Evolutionary conservation across 176 grass and related monocot genomes (phyloP).

Genomic region (Phoenix roebelenii): DNA sequence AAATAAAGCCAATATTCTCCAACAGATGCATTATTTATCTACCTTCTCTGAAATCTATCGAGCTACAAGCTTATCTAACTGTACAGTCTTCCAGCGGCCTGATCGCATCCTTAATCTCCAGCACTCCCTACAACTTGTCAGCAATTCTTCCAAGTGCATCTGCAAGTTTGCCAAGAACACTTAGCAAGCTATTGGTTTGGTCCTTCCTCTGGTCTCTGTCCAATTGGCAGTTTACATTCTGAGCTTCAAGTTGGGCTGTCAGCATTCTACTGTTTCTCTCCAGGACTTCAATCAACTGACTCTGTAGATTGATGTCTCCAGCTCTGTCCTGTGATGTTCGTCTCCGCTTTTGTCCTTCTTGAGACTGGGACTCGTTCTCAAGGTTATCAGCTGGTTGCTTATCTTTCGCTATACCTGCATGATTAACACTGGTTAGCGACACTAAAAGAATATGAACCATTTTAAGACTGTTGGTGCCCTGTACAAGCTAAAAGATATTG

Average conservation of each 20-base stretch:
- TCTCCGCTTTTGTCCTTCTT: constrained; percentile 41
- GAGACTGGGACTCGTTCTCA: constrained; percentile 26
- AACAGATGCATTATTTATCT: no score
- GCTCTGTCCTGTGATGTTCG: constrained; percentile 19
- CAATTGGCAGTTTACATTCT: constrained; percentile 61
- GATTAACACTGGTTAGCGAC: neutral
- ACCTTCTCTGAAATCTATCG: no score
- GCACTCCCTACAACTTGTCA: constrained; percentile 68
- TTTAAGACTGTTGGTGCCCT: no score
- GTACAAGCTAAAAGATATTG: no score
- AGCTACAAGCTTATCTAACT: no score
- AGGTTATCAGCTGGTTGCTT: constrained; percentile 32
- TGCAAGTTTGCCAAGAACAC: constrained; percentile 63
- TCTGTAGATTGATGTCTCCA: constrained; percentile 26
- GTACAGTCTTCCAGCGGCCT: neutral
- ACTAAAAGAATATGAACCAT: no score
- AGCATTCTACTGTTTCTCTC: constrained; percentile 66
- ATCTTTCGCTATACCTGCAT: constrained; percentile 57
- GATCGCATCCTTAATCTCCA: neutral
- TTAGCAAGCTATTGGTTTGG: constrained; percentile 52
- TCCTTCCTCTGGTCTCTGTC: constrained; percentile 83
- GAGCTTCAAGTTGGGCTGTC: constrained; percentile 48
- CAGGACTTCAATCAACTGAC: constrained; percentile 51
- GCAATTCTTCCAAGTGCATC: constrained; percentile 90
- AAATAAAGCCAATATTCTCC: no score